Evolutionary conservation across 2,329 filamentous ascomycete genomes (phyloP).

Genomic region (Colletotrichum sp.): DNA sequence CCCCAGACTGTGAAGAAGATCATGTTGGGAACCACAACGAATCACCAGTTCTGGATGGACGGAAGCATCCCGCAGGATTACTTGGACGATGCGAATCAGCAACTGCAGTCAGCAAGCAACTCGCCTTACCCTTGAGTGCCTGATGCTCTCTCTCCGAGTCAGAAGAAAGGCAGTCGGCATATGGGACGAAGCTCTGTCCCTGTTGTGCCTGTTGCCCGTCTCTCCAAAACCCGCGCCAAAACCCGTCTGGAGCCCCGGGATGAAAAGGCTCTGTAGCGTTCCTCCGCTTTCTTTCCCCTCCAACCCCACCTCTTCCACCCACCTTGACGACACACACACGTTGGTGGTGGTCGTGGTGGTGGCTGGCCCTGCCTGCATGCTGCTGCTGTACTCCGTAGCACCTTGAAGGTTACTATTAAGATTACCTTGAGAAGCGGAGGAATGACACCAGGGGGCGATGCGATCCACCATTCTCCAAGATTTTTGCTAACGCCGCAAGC

Average conservation of each 20-base stretch:
- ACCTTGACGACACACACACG: background rate
- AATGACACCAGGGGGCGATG: background rate
- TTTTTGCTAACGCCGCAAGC: background rate
- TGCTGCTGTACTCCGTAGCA: background rate
- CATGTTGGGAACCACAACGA: background rate
- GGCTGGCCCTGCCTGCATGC: background rate
- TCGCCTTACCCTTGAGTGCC: background rate
- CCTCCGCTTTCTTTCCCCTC: background rate
- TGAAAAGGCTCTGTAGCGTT: background rate
- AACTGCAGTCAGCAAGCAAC: background rate
- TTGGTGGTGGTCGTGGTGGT: background rate
- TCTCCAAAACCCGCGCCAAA: background rate
- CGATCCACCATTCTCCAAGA: background rate
- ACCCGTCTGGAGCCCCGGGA: background rate
- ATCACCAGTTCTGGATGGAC: background rate
- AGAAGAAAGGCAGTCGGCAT: background rate
- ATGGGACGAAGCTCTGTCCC: background rate
- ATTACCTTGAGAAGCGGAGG: background rate
- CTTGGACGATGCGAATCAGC: background rate
- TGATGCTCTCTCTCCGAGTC: background rate
- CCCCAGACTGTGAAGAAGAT: background rate
- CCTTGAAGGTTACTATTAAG: constrained; percentile 3
- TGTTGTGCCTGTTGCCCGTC: background rate
- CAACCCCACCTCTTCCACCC: background rate
- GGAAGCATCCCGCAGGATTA: background rate